Percentiles rank a stretch among this genome's conserved stretches.
These are phyloP conservation scores for Harringtonia aguacate DNA, from an alignment of 2,329 filamentous ascomycete species.

Conservation along the genomic window DNA sequence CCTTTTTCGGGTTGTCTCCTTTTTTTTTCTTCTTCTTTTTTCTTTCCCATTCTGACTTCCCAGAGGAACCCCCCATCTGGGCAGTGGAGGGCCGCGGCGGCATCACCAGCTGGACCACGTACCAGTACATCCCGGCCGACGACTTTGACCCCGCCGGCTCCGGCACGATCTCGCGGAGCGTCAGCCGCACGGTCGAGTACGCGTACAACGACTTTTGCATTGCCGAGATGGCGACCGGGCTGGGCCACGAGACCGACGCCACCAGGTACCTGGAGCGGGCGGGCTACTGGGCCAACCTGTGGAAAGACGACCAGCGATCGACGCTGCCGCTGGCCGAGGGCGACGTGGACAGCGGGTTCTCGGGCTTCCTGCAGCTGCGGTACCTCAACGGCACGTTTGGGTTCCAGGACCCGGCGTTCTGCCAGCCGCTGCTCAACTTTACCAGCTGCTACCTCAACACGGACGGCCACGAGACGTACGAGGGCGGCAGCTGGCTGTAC, in stretches of 20 bases:
- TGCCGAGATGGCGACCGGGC: conserved; percentile 44
- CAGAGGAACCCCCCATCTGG: conserved; percentile 58
- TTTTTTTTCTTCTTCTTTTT: no score
- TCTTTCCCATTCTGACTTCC: no score
- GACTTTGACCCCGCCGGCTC: conserved; percentile 53
- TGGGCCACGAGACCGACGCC: conserved; percentile 35
- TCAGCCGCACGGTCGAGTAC: conserved; percentile 69
- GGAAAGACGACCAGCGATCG: conserved; percentile 43
- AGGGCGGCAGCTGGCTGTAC: conserved; percentile 55
- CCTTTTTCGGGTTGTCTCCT: no score
- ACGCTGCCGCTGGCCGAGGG: conserved; percentile 32
- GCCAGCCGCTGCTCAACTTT: conserved; percentile 39
- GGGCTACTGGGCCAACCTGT: conserved; percentile 52
- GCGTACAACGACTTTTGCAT: conserved; percentile 70
- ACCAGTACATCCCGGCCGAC: conserved; percentile 61
- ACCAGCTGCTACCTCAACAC: conserved; percentile 43
- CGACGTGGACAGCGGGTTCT: conserved; percentile 24
- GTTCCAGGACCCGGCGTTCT: conserved; percentile 28
- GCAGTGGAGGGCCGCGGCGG: conserved; percentile 61
- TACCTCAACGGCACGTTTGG: conserved; percentile 29
- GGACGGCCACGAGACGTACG: conserved; percentile 59
- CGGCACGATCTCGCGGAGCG: conserved; percentile 56
- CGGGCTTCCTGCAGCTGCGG: conserved; percentile 29
- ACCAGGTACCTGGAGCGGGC: conserved; percentile 41
- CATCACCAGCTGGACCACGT: conserved; percentile 55